These are phyloP conservation scores for Dothistroma septosporum DNA, from an alignment of 2,329 filamentous ascomycete species.

Conservation along the genomic window DNA sequence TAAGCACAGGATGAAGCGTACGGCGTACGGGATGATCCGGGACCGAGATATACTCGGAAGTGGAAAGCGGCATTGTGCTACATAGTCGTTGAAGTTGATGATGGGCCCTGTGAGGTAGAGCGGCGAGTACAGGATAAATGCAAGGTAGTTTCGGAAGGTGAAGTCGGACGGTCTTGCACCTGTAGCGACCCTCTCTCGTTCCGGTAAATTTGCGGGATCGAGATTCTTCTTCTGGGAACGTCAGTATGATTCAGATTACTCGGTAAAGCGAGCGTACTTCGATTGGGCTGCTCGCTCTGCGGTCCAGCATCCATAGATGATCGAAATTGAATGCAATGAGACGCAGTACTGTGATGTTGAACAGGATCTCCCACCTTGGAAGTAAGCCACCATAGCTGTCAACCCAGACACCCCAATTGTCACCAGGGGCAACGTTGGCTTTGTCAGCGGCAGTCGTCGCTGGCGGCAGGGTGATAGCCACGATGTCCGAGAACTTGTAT, in stretches of 20 bases:
- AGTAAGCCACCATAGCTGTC: slow-evolving; percentile 81
- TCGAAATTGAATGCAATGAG: slow-evolving; percentile 97
- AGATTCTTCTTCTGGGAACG: slow-evolving; percentile 87
- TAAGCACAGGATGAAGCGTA: slow-evolving; percentile 76
- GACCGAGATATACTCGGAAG: slow-evolving; percentile 61
- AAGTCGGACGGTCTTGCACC: slow-evolving; percentile 70
- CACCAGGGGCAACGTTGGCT: not conserved
- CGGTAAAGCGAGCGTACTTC: slow-evolving; percentile 62
- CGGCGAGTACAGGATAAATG: slow-evolving; percentile 85
- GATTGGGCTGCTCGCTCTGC: slow-evolving; percentile 60
- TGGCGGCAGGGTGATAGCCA: slow-evolving; percentile 47
- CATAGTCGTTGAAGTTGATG: slow-evolving; percentile 96
- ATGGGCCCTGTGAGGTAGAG: slow-evolving; percentile 92
- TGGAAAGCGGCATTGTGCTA: slow-evolving; percentile 75
- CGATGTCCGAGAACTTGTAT: slow-evolving; percentile 66
- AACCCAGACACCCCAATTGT: slow-evolving; percentile 63
- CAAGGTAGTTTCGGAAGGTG: slow-evolving; percentile 79
- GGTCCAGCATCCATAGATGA: slow-evolving; percentile 84
- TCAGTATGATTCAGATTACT: slow-evolving; percentile 54
- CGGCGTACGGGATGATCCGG: slow-evolving; percentile 73
- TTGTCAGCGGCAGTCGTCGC: slow-evolving; percentile 39
- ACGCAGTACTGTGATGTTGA: slow-evolving; percentile 90
- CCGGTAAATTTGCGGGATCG: slow-evolving; percentile 79
- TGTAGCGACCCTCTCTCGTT: slow-evolving; percentile 76
- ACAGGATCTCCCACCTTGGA: slow-evolving; percentile 90